phyloP scores from a whole-genome alignment of 768 basidiomycete genomes.

The Mycena vulgaris region DNA sequence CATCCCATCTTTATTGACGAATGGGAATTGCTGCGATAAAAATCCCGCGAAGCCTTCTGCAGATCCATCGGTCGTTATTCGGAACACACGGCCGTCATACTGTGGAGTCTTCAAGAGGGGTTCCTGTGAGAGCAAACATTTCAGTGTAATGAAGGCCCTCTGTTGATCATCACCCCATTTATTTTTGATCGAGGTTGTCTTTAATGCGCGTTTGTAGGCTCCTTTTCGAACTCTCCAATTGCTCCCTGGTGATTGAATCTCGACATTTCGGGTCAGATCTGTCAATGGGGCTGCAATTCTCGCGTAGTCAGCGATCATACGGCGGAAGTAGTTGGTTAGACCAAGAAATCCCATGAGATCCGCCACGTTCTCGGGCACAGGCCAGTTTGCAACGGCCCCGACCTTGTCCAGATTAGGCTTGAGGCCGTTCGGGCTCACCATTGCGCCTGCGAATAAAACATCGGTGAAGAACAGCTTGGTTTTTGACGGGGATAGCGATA shows the following conservation, averaged over 20 bases:
- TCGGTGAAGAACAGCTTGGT: conserved; percentile 53
- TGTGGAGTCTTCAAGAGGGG: conserved; percentile 40
- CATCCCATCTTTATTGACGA: conserved; percentile 35
- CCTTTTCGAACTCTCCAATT: conserved; percentile 40
- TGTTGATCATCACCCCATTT: conserved; percentile 42
- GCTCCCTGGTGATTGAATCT: conserved; percentile 7
- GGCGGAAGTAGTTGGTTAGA: too few relatives aligned
- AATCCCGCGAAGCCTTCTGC: conserved; percentile 49
- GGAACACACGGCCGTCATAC: conserved; percentile 48
- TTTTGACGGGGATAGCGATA: conserved; percentile 57
- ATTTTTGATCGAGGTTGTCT: conserved; percentile 33
- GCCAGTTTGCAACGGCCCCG: too few relatives aligned
- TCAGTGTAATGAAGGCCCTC: too few relatives aligned
- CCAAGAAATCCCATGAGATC: too few relatives aligned
- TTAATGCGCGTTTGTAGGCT: conserved; percentile 47
- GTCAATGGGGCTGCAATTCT: conserved; percentile 49
- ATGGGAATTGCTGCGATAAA: conserved; percentile 42
- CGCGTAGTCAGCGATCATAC: conserved; percentile 53
- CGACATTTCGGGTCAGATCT: conserved; percentile 47
- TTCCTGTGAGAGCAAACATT: conserved; percentile 38
- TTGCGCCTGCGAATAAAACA: conserved; percentile 54
- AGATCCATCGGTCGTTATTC: conserved; percentile 48
- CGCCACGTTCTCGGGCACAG: too few relatives aligned
- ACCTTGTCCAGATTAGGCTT: too few relatives aligned
- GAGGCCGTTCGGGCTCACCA: not conserved